phyloP scores from a whole-genome alignment of 768 basidiomycete species.

The Leccinum imitatum region DNA sequence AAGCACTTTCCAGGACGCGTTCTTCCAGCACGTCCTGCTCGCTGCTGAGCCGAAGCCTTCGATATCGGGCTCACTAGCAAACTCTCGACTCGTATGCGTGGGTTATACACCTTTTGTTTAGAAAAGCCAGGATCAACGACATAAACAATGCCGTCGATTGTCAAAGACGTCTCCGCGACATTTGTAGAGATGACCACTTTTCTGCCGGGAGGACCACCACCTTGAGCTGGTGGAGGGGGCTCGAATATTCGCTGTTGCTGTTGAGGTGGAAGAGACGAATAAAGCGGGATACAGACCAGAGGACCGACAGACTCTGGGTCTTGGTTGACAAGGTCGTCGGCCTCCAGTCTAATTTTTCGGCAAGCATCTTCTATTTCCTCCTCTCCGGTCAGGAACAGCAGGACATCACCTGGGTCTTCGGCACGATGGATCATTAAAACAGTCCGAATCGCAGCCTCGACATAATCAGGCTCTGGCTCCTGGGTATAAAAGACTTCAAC shows the following conservation, averaged over 20 bases:
- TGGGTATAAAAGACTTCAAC: conserved; percentile 95
- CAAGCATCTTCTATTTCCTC: conserved; percentile 98
- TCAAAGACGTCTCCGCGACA: conserved; percentile 95
- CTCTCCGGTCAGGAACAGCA: conserved; percentile 96
- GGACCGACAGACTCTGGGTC: conserved; percentile 81
- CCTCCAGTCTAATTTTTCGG: conserved; percentile 87
- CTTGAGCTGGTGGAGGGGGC: conserved; percentile 46
- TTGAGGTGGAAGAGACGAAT: conserved; percentile 90
- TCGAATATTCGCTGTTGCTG: conserved; percentile 99
- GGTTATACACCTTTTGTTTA: conserved; percentile 98
- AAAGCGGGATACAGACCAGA: conserved; percentile 86
- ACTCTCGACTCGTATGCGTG: conserved; percentile 93
- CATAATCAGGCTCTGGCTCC: conserved; percentile 92
- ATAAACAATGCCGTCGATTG: conserved; percentile 99
- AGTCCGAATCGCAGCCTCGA: conserved; percentile 94
- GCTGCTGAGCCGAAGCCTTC: conserved; percentile 94
- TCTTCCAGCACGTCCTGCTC: conserved; percentile 94
- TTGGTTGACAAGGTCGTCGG: conserved; percentile 74
- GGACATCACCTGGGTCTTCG: conserved; percentile 89
- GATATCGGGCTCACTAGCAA: conserved; percentile 93
- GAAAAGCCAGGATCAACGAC: conserved; percentile 98
- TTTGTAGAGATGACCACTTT: conserved; percentile 97
- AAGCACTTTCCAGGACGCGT: conserved; percentile 98
- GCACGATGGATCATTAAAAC: conserved; percentile 97
- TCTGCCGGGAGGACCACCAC: conserved; percentile 77